phyloP scores from a whole-genome alignment of 176 grass and related monocot genomes.

The Paspalum notatum region DNA sequence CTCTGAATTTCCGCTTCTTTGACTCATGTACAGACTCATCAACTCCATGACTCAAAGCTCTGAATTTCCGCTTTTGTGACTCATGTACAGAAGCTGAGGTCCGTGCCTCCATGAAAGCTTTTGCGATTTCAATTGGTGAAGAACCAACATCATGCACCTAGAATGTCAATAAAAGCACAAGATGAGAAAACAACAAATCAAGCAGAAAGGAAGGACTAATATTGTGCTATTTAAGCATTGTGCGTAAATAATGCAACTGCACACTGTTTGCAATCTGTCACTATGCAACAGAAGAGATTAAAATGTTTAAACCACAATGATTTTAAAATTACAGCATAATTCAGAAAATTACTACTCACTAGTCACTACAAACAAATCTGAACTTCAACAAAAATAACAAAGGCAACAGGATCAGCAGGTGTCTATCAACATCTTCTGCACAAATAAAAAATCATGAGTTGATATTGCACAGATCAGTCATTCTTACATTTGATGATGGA shows the following conservation, averaged over 20 bases:
- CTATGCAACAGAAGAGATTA: neutral
- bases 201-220: neutral
- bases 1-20: constrained; percentile 41
- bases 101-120: constrained; percentile 65
- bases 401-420: neutral
- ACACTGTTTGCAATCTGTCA: neutral
- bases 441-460: constrained; percentile 18
- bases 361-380: neutral
- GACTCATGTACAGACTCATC: constrained; percentile 47
- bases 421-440: constrained; percentile 7
- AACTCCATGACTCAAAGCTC: constrained; percentile 49
- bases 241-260: neutral
- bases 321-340: constrained; percentile 1
- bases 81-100: constrained; percentile 44
- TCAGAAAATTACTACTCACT: constrained; percentile 21
- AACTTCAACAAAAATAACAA: constrained; percentile 34
- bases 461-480: constrained; percentile 12
- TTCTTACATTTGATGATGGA: constrained; percentile 53
- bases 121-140: constrained; percentile 78
- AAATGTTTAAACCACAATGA: neutral
- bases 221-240: constrained; percentile 10
- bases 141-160: constrained; percentile 54
- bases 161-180: constrained; percentile 37
- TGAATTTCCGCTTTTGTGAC: constrained; percentile 47
- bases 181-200: constrained; percentile 30